Base-by-base conservation (phyloP, 1,284 basidiomycete genomes). In the Psilocybe mexicana region DNA sequence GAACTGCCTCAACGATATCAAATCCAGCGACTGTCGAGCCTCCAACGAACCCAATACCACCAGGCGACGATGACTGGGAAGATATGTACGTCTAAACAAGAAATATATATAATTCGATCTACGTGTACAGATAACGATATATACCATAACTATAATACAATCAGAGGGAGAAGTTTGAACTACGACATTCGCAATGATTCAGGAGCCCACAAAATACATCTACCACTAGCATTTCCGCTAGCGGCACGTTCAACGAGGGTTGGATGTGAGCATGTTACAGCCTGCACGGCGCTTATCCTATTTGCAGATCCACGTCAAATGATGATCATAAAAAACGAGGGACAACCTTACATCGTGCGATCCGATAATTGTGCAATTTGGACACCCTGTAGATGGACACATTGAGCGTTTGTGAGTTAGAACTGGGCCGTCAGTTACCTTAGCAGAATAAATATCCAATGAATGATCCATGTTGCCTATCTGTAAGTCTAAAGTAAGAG, bases 201-300 rank as follows among this genome's bases (percentile, higher is more conserved):
- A 6, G 86, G 84, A 18, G 84, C 88, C 91, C 90, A 93, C n/a
- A 93, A 71, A 11, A 90, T 82, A 68, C 90, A 91, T 53, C 87
- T 79, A 23, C 91, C 90, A 61, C 85, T 89, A 0, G 70, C 91
- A 65, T 91, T 93, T 38, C 90, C 90, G 54, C 82, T 90, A 1
- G 79, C 90, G 30, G 80, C 87, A 24, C 90, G 79, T 64, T 90
- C 89, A 2, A 88, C 77, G 24, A 90, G 74, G 57, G 69, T 85
- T 0, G 91, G 90, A 70, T 93, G 91, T n/a, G 88, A 90, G 65
- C 86, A 88, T 7, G 90, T 90, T n/a, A 92, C 90, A 23, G 90
- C 90, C 72, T 92, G 91, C 1, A 87, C 86, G 0, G 90, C 90
- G 24, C 87, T 82, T 57, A 92, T 86, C 63, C 88, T 92, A 44